Percentiles rank a stretch among this genome's conserved stretches.
phyloP scores from a whole-genome alignment of 306 rosid species.

The Medicago ruthenica region DNA sequence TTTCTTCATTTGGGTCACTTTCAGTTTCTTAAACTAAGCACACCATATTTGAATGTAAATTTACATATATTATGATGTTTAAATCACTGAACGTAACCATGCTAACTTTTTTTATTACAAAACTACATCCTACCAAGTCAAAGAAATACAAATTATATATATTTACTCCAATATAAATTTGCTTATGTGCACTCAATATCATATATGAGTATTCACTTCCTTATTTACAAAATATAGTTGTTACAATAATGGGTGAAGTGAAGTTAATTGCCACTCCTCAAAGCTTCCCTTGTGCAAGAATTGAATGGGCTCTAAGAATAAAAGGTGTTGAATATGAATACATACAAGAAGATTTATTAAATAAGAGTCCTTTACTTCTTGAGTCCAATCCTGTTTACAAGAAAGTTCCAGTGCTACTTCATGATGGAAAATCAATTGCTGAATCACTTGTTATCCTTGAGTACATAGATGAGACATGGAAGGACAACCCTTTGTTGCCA shows the following conservation, averaged over 20 bases:
- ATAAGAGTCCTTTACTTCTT: not conserved
- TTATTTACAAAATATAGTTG: not conserved
- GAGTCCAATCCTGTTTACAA: not conserved
- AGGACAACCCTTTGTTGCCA: not conserved
- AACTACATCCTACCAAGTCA: not conserved
- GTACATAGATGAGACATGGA: slow-evolving; percentile 12
- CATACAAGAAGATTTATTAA: not conserved
- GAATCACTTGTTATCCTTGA: slow-evolving; percentile 16
- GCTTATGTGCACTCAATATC: not conserved
- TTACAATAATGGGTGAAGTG: not conserved
- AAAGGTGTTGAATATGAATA: slow-evolving; percentile 12
- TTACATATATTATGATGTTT: not conserved
- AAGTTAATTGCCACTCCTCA: not conserved
- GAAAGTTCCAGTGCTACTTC: slow-evolving; percentile 9
- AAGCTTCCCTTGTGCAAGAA: slow-evolving; percentile 16
- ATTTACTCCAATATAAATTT: not conserved
- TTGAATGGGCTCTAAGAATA: not conserved
- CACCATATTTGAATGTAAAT: too few species aligned
- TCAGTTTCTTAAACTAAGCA: not conserved
- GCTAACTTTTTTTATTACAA: not conserved
- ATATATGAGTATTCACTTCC: not conserved
- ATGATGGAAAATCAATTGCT: not conserved
- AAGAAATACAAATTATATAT: not conserved
- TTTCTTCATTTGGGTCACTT: not conserved
- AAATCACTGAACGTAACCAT: too few species aligned